Evolutionary conservation across 495 filamentous ascomycete species (phyloP).

Genomic region (Xeromyces bisporus): DNA sequence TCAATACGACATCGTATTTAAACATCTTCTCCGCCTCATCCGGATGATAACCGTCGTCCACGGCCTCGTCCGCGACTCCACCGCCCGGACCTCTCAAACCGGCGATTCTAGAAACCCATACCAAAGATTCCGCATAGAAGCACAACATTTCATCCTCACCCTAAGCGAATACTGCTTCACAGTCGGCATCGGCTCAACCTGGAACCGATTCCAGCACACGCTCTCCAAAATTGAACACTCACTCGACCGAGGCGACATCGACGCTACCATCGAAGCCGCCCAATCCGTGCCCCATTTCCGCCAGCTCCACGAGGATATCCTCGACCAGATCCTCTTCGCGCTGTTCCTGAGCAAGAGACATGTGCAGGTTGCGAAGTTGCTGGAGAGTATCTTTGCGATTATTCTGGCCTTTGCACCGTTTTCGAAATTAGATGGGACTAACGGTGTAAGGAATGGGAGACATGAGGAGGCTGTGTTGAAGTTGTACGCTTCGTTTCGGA

Average conservation of each 20-base stretch:
- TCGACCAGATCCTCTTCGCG: conserved; percentile 63
- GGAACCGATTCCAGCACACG: conserved; percentile 49
- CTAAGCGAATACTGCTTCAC: conserved; percentile 63
- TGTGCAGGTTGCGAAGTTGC: conserved; percentile 47
- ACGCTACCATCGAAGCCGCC: conserved; percentile 34
- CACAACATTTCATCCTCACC: conserved; percentile 56
- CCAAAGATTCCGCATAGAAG: conserved; percentile 53
- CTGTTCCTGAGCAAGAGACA: conserved; percentile 42
- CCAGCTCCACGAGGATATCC: conserved; percentile 54
- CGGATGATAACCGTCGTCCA: conserved; percentile 69
- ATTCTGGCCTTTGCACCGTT: conserved; percentile 52
- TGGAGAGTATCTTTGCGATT: conserved; percentile 60
- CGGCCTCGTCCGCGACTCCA: conserved; percentile 47
- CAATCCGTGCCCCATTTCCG: conserved; percentile 43
- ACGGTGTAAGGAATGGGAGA: conserved; percentile 17
- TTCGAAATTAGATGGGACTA: conserved; percentile 26
- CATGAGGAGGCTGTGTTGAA: conserved; percentile 28
- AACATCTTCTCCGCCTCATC: conserved; percentile 53
- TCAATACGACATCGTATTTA: conserved; percentile 75
- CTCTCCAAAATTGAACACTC: conserved; percentile 44
- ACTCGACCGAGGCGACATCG: conserved; percentile 30
- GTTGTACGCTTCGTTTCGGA: conserved; percentile 46
- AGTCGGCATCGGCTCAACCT: conserved; percentile 50
- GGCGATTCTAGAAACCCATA: conserved; percentile 26
- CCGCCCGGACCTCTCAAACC: conserved; percentile 20